These are phyloP conservation scores for Penicillium verrucosum DNA, from an alignment of 2,329 filamentous ascomycete genomes.

Conservation along the genomic window DNA sequence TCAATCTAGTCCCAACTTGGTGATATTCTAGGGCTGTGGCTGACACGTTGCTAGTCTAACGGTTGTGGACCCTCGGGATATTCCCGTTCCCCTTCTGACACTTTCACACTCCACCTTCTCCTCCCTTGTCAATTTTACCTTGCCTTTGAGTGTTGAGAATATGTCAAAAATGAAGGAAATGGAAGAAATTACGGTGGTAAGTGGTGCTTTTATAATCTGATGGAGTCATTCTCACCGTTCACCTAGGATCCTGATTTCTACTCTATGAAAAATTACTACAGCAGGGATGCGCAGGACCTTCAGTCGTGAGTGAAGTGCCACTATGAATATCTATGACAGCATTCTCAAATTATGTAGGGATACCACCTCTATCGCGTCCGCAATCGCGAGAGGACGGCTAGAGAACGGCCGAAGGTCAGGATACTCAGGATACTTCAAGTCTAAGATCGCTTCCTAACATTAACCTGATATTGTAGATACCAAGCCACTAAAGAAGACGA, in stretches of 20 bases:
- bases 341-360: slow-evolving; percentile 4
- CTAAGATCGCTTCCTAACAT: background rate
- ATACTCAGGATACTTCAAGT: slow-evolving; percentile 28
- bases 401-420: slow-evolving; percentile 19
- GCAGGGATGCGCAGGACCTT: slow-evolving; percentile 8
- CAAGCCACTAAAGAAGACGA: slow-evolving; percentile 19
- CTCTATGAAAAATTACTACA: background rate
- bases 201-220: background rate
- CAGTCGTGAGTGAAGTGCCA: slow-evolving; percentile 13
- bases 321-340: background rate
- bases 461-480: slow-evolving; percentile 10
- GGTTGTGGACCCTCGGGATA: background rate
- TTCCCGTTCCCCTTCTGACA: background rate
- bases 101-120: background rate
- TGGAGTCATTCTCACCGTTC: background rate
- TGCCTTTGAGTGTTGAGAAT: background rate
- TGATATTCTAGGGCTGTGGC: background rate
- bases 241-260: slow-evolving; percentile 13
- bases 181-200: background rate
- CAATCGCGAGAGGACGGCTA: slow-evolving; percentile 13
- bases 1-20: background rate
- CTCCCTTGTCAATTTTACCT: background rate
- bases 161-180: background rate
- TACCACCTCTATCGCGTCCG: slow-evolving; percentile 14
- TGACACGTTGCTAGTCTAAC: background rate